A percentile compares a stretch with the other conserved stretches of the same genome.
phyloP scores from a whole-genome alignment of 2,329 filamentous ascomycete species.

The Emergomyces pasteurianus region DNA sequence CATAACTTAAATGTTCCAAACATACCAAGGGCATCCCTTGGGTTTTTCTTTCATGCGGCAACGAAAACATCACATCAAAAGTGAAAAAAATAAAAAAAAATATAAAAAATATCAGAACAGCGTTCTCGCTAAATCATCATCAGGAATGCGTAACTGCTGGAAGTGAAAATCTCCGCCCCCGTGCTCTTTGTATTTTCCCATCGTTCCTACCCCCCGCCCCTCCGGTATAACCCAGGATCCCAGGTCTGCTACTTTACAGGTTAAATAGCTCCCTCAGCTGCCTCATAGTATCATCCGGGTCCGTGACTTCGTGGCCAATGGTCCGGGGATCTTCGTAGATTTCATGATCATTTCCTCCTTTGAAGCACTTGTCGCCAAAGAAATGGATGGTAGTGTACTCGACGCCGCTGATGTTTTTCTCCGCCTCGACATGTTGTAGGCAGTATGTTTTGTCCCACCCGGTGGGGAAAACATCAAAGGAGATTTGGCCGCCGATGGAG shows the following conservation, averaged over 20 bases:
- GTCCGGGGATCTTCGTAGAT: conserved; percentile 76
- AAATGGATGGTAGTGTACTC: conserved; percentile 86
- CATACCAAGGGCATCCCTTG: background rate
- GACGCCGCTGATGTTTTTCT: conserved; percentile 52
- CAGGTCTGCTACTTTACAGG: background rate
- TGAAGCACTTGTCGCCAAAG: conserved; percentile 90
- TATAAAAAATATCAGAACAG: background rate
- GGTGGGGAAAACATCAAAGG: conserved; percentile 91
- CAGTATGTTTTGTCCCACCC: conserved; percentile 99
- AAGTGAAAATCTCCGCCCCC: background rate
- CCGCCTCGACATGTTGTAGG: conserved; percentile 71
- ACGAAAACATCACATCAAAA: background rate
- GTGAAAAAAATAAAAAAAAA: too few species aligned
- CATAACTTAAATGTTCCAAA: background rate
- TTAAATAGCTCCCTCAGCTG: conserved; percentile 72
- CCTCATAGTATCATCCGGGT: conserved; percentile 69
- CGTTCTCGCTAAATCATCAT: background rate
- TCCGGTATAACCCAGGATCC: background rate
- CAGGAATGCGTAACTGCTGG: background rate
- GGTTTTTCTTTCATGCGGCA: background rate
- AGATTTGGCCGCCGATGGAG: conserved; percentile 94
- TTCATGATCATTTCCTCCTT: conserved; percentile 91
- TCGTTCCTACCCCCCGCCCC: too few species aligned
- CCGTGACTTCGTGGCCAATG: conserved; percentile 70
- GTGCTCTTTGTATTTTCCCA: background rate